Evolutionary conservation across 2,329 filamentous ascomycete genomes (phyloP), one percentile per base, ranked within the genome.

Genomic region (Xylaria sp.): DNA sequence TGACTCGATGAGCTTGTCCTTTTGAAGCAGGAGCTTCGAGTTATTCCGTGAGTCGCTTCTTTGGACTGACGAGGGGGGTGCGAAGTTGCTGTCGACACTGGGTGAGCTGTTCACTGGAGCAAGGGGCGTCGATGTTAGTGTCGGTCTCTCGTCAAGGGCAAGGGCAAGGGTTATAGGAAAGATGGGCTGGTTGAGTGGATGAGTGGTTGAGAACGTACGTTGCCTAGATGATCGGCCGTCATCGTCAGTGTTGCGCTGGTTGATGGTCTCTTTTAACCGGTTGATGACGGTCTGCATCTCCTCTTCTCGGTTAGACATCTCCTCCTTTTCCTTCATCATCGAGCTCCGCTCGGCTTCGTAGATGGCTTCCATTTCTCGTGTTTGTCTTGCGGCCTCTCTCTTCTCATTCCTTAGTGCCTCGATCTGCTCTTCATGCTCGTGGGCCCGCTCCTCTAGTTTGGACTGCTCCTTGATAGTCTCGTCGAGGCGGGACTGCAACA

Each of bases 1-100:
- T 9, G 89, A 91, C 73, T 97, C 93, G 68, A 99, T 97, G 60
- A 97, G 80, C 76, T 95, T 94, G 76, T 99, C 94, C 74, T 97
- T 99, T 74, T 97, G 92, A 67, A 95, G 82, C 54, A 97, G 83
- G 55, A 96, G 80, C 74, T 93, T 95, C 11, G 92, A 95, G 75
- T 89, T 93, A 73, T 90, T 95, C 64, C 89, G 84, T 39, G 92
- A 96, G 69, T 95, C 90, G 80, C 91, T 96, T 65, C 91, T 88
- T 68, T 93, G 87, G 57, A 96, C 76, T 3, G 91, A 91, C 13
- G 89, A 89, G 1, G 91, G 89, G 11, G 92, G 92, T 7, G 92
- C 92, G 71, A 97, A 97, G 69, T 90, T 90, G 54, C 79, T 83
- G 66, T 93, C 90, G 58, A 92, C 78, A 60, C 83, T 87, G 23